phyloP scores from a whole-genome alignment of 2,329 filamentous ascomycete species.

The Pseudogymnoascus sp. region DNA sequence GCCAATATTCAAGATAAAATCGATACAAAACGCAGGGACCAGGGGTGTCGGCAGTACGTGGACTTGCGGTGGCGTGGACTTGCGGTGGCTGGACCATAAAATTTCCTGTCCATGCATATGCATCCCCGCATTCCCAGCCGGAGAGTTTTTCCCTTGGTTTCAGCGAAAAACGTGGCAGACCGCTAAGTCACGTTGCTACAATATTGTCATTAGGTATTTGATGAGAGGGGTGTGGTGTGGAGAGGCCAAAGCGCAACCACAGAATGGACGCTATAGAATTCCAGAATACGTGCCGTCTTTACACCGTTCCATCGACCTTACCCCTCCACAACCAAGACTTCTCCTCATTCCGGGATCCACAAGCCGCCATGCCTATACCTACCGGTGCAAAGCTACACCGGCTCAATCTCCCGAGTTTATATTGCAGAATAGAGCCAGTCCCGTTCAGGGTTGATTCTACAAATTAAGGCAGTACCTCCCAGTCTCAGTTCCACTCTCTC shows the following conservation, averaged over 20 bases:
- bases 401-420: not conserved
- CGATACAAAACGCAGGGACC: not conserved
- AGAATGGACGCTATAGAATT: not conserved
- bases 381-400: not conserved
- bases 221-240: not conserved
- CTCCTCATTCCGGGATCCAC: constrained; percentile 4
- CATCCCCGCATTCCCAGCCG: not conserved
- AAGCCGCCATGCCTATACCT: not conserved
- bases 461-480: not conserved
- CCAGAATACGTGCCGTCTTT: not conserved
- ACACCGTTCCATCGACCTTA: not conserved
- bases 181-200: not conserved
- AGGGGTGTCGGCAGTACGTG: not conserved
- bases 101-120: not conserved
- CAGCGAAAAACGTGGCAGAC: not conserved
- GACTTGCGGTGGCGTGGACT: not conserved
- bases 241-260: not conserved
- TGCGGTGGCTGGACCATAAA: not conserved
- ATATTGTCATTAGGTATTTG: not conserved
- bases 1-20: not conserved
- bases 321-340: not conserved
- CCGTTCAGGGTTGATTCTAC: not conserved
- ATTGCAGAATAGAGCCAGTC: not conserved
- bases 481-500: not conserved
- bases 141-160: not conserved